Evolutionary conservation across 108 stramenopile species (phyloP).

Genomic region (Pseudonitzschia delicatissima): DNA sequence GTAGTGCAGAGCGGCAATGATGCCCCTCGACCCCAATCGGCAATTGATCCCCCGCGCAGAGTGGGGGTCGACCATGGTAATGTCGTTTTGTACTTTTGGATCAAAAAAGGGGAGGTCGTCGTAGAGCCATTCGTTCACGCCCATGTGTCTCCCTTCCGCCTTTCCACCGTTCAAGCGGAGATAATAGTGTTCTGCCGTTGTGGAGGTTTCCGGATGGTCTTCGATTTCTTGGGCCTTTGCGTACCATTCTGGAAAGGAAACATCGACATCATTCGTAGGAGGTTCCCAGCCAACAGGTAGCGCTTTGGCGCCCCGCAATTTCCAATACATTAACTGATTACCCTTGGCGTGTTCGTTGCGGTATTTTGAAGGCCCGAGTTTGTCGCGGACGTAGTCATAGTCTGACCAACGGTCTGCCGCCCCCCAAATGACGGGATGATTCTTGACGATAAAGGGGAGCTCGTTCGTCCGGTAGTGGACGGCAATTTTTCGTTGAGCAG

Average conservation of each 20-base stretch:
- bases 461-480: constrained; percentile 61
- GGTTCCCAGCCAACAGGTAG: constrained; percentile 62
- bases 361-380: constrained; percentile 44
- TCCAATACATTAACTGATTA: constrained; percentile 96
- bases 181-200: constrained; percentile 86
- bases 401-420: constrained; percentile 80
- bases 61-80: constrained; percentile 88
- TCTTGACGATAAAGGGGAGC: constrained; percentile 87
- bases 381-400: constrained; percentile 49
- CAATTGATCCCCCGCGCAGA: constrained; percentile 94
- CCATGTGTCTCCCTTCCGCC: too few species aligned
- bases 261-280: constrained; percentile 77
- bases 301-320: constrained; percentile 8
- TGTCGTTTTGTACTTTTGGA: constrained; percentile 42
- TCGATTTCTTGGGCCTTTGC: constrained; percentile 54
- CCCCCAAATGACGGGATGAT: constrained; percentile 68
- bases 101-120: constrained; percentile 87
- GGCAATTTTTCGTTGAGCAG: constrained; percentile 39
- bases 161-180: constrained; percentile 79
- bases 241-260: constrained; percentile 88
- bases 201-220: constrained; percentile 23
- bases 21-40: constrained; percentile 93
- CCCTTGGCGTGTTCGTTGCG: constrained; percentile 66
- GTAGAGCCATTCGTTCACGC: constrained; percentile 62
- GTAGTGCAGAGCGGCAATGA: constrained; percentile 93